Evolutionary conservation across 1,284 basidiomycete species (phyloP), one percentile per base, ranked within the genome.

Genomic region (Ceratobasidium sp.): DNA sequence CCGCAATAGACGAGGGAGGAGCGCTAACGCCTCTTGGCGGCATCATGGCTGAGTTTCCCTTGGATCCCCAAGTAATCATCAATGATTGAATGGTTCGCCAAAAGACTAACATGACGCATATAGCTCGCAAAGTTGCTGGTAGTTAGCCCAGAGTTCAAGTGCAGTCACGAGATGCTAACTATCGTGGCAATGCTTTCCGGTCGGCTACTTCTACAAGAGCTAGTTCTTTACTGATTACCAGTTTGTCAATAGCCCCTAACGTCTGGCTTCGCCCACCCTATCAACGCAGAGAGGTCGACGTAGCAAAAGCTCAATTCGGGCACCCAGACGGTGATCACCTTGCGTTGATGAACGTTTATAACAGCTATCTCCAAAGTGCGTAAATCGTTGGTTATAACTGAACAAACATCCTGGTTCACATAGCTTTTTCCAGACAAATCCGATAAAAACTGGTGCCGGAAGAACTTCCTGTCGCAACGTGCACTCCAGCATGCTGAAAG

Each of bases 31-130:
- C 95, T 20, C 87, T 99, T 15, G 98, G 97, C 0, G 90, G 97
- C 78, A 99, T 99, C 86, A 99, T 99, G 98, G 97, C 98, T 1
- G 97, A 99, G 81, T 98, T 99, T 86, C 97, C 97, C 20, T 89
- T 99, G 42, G 98, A 99, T 84, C 97, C 98, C 46, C 97, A 99
- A 87, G 93, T 92, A 80, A 54, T 33, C 4, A 33, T 33, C 4
- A 33, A 33, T 33, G 2, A 33, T 33, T 1, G 33, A 33, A 33
- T 33, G 4, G 1, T 4, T 33, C 33, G 33, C 26, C 77, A 17
- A 7, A 2, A 1, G 2, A 5, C 46, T 12, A 38, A 42, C 46
- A 28, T 1, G 20, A 48, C 17, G 46, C 46, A 48, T 48, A 3
- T 68, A 94, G 91, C 89, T 98, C 80, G 92, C 97, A 61, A 97